Evolutionary conservation across 768 basidiomycete genomes (phyloP), one percentile per base, ranked within the genome.

Genomic region (Naganishia kalamii): DNA sequence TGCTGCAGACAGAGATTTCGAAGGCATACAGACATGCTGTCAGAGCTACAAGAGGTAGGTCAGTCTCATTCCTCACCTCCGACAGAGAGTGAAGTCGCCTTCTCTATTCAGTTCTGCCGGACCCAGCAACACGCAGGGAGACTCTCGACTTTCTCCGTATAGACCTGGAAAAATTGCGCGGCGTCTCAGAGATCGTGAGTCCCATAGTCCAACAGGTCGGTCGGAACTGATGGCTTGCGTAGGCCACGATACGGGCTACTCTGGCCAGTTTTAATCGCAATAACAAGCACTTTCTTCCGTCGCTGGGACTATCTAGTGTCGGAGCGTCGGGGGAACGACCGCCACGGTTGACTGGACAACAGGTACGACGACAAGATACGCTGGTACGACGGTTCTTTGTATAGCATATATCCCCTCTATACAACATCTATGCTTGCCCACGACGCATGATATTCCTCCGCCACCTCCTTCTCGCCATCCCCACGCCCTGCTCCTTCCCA

Each of bases 391-490:
- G 62, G 21, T 63, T 63, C 48, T 50, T 63, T 27, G 62, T 47
- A 40, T 63, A 50, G 15, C 6, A 25, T 25, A 27, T 21, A 40
- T 25, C 23, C 21, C n/a, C 23, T 27, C 2, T 37, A 41, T 57
- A 25, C 21, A 41, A 25, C 23, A 11, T 17, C 52, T 37, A n/a
- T 17, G 32, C 62, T 29, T 91, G 89, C 7, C 84, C 86, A 69
- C 84, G 85, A 27, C 92, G 81, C 90, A 92, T 90, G 74, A 96
- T 76, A 79, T 94, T 94, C 74, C 91, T 82, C 75, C 92, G 82
- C 48, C 90, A 85, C 46, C 86, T 80, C 75, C 86, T 82, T 71
- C 82, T 84, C 68, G 88, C 89, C 11, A 82, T 85, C 2, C 91
- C 92, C 11, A 87, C 76, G 1, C 87, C 89, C 48, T 84, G 85